A percentile compares a stretch with the other conserved stretches of the same genome.
Evolutionary conservation across 2,329 filamentous ascomycete genomes (phyloP).

Genomic region (Penicillium sp.): DNA sequence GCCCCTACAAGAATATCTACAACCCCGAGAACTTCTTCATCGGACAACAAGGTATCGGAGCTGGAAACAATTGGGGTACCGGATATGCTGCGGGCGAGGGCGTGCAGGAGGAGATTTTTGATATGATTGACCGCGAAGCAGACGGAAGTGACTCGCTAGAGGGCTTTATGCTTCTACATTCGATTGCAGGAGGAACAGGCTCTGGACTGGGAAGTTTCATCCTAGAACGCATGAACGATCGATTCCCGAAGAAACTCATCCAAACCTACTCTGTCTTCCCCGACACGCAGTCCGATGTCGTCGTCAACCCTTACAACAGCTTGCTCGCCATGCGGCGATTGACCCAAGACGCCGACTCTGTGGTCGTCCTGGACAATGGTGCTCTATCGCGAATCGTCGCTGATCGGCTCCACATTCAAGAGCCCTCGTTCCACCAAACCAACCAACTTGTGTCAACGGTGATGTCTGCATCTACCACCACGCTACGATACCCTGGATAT

Average conservation of each 20-base stretch:
- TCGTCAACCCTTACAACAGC: constrained; percentile 98
- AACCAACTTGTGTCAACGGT: constrained; percentile 97
- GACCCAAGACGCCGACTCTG: constrained; percentile 94
- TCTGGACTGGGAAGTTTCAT: constrained; percentile 95
- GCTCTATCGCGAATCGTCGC: constrained; percentile 91
- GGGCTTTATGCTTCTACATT: constrained; percentile 98
- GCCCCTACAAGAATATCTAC: constrained; percentile 97
- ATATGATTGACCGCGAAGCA: constrained; percentile 98
- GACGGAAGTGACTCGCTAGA: constrained; percentile 97
- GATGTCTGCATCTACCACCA: constrained; percentile 97
- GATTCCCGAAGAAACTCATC: constrained; percentile 98
- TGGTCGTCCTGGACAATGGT: constrained; percentile 95
- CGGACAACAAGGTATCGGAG: constrained; percentile 87
- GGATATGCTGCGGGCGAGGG: constrained; percentile 90
- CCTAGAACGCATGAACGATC: constrained; percentile 90
- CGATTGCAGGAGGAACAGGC: constrained; percentile 93
- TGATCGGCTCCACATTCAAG: constrained; percentile 89
- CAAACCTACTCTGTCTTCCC: constrained; percentile 99
- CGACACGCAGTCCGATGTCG: constrained; percentile 86
- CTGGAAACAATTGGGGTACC: constrained; percentile 97
- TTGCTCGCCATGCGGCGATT: constrained; percentile 84
- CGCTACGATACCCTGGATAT: constrained; percentile 93
- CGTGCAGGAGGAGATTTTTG: constrained; percentile 95
- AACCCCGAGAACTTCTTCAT: constrained; percentile 99
- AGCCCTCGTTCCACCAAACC: constrained; percentile 94